These are phyloP conservation scores for Blastobotrys persicus DNA, from an alignment of 1,139 yeast species.

Conservation along the genomic window DNA sequence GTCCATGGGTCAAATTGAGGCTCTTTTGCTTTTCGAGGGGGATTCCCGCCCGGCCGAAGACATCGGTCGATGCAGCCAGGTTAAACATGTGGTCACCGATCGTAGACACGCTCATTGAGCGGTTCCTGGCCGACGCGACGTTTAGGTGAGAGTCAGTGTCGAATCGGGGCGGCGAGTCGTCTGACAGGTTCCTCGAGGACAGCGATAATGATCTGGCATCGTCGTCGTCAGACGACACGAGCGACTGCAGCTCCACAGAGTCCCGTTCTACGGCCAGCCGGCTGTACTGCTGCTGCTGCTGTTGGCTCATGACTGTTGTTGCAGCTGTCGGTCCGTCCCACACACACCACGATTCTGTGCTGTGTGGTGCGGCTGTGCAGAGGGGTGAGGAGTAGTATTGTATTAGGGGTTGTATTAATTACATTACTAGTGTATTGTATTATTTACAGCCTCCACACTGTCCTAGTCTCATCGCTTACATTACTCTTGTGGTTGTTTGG, in stretches of 20 bases:
- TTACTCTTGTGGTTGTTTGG: no score
- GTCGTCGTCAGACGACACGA: constrained; percentile 36
- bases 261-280: constrained; percentile 21
- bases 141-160: constrained; percentile 13
- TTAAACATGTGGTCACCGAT: constrained; percentile 34
- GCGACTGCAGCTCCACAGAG: constrained; percentile 38
- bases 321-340: no score
- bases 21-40: constrained; percentile 38
- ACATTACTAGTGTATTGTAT: no score
- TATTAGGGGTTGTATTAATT: no score
- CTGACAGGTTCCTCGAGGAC: constrained; percentile 27
- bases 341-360: no score
- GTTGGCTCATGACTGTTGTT: no score
- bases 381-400: no score
- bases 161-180: constrained; percentile 20
- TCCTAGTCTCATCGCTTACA: no score
- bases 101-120: constrained; percentile 31
- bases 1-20: constrained; percentile 39
- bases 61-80: constrained; percentile 33
- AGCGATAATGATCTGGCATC: constrained; percentile 21
- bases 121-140: constrained; percentile 16
- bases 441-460: no score
- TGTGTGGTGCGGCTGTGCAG: no score
- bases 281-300: constrained; percentile 8
- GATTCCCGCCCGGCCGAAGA: constrained; percentile 22